Evolutionary conservation across 73 alveolate species (phyloP), one percentile per base, ranked within the genome.

Genomic region (Stentor coeruleus): DNA sequence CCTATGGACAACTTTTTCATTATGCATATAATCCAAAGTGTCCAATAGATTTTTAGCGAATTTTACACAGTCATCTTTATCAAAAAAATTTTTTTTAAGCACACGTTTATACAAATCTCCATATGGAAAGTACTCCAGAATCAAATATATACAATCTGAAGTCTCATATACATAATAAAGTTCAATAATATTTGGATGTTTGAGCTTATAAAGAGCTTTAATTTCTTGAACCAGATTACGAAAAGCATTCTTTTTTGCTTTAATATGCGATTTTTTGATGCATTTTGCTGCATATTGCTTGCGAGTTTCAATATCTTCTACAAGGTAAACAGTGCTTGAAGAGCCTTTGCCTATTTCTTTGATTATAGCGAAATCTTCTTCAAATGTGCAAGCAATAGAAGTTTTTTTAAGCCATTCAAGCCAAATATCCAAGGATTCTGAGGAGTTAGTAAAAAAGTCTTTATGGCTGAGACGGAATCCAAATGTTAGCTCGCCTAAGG

Each of bases 21-120:
- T 28, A 41, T 81, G 79, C 38, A 86, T 38, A 59, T 59, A 59
- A 3, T 38, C 59, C 4, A 86, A 37, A 38, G 81, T 88, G 35
- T 83, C 58, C n/a, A 83, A 39, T 4, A 83, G 30, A 28, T 38
- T 33, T 83, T 83, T 31, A 20, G 73, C 2, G 28, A 57, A 57
- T 57, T 2, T 75, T 37, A 76, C 86, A 15, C 86, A 84, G 38
- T 55, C 42, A n/a, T 82, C 82, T 76, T 90, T 92, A 59, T 82
- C 84, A 33, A 90, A 76, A 31, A 75, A 41, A 20, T 66, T 79
- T 38, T 91, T 89, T 59, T 90, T 82, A 86, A 88, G 89, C 28
- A 91, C 87, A 41, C 88, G 89, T 55, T 93, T 95, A 36, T 91
- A 89, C 39, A 95, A 86, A 59, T 89, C 91, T 3, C 99, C 97